Evolutionary conservation across 768 basidiomycete genomes (phyloP).

Genomic region (Mycena galericulata): DNA sequence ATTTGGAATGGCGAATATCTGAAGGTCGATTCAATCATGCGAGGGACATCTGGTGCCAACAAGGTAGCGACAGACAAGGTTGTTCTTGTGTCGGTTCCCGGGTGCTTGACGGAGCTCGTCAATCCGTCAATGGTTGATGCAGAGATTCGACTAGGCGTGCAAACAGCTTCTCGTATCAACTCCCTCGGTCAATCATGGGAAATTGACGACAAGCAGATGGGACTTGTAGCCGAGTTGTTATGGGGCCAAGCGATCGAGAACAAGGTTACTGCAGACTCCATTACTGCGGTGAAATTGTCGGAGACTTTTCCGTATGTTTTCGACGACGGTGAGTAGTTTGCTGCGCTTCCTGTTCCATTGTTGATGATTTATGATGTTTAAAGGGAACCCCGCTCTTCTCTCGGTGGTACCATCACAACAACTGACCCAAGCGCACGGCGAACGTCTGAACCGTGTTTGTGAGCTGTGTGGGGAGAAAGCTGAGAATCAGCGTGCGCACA

Average conservation of each 20-base stretch:
- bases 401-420: background rate
- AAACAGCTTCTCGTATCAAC: slow-evolving; percentile 1
- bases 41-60: slow-evolving; percentile 10
- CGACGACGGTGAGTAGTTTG: background rate
- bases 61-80: slow-evolving; percentile 20
- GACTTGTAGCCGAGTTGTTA: background rate
- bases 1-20: slow-evolving; percentile 25
- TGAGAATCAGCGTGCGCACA: background rate
- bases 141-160: background rate
- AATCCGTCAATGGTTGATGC: slow-evolving; percentile 17
- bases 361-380: background rate
- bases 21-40: slow-evolving; percentile 20
- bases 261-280: background rate
- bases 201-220: slow-evolving; percentile 17
- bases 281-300: slow-evolving; percentile 2
- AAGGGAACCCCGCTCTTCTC: background rate
- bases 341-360: background rate
- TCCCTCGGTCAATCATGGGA: slow-evolving; percentile 18
- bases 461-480: background rate
- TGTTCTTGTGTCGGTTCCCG: slow-evolving; percentile 12
- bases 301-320: background rate
- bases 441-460: background rate
- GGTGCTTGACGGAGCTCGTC: slow-evolving; percentile 15
- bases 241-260: slow-evolving; percentile 3
- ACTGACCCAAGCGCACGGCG: background rate